These are phyloP conservation scores for Fusarium miscanthi DNA, from an alignment of 2,329 filamentous ascomycete species.

Conservation along the genomic window DNA sequence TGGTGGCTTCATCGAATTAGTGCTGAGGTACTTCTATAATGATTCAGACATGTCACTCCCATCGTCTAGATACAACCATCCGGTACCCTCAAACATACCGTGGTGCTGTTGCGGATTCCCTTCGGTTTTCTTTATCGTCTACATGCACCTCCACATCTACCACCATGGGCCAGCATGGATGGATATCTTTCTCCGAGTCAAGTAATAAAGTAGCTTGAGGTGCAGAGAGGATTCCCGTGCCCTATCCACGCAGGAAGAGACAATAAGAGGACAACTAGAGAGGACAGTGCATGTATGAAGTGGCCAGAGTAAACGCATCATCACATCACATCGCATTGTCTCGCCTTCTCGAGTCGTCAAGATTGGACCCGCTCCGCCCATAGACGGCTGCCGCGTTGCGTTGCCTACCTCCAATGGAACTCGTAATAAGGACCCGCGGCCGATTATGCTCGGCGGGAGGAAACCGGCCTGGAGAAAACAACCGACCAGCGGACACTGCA, in stretches of 20 bases:
- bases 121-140: neutral
- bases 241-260: constrained; percentile 35
- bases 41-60: constrained; percentile 8
- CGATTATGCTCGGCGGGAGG: constrained; percentile 35
- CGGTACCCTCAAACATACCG: neutral
- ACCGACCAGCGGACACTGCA: constrained; percentile 31
- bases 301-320: constrained; percentile 40
- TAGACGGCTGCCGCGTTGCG: constrained; percentile 39
- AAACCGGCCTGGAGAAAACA: constrained; percentile 28
- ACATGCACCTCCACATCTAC: constrained; percentile 21
- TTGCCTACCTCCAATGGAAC: constrained; percentile 34
- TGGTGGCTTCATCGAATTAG: constrained; percentile 10
- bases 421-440: constrained; percentile 29
- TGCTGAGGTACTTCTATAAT: neutral
- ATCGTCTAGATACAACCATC: constrained; percentile 2
- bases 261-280: constrained; percentile 3
- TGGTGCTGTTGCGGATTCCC: constrained; percentile 4
- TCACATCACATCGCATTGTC: constrained; percentile 45
- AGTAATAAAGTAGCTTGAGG: constrained; percentile 25
- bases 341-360: constrained; percentile 33
- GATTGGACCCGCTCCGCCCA: constrained; percentile 40
- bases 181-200: constrained; percentile 24
- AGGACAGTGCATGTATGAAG: constrained; percentile 21
- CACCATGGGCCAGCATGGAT: constrained; percentile 15
- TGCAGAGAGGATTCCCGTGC: constrained; percentile 33